Base-by-base conservation (phyloP, 345 rosid genomes). In the Heritiera littoralis region DNA sequence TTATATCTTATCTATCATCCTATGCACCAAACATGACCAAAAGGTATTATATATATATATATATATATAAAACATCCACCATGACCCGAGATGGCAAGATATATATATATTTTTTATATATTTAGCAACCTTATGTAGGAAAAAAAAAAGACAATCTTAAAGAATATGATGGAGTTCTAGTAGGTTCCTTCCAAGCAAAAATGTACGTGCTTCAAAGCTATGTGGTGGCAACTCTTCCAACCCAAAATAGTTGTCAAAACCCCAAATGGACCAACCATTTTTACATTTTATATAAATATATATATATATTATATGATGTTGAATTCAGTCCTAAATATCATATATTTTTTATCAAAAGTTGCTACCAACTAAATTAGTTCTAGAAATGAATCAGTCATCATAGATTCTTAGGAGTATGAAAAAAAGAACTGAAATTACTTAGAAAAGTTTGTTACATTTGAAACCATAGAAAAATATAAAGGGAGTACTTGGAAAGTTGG, bases 201-300 rank as follows among this genome's bases (percentile, higher is more conserved):
- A 5, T 17, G 18, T 8, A 41, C 4, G 49, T 52, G 41, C 5
- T 32, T 68, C 43, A 38, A 58, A 68, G 79, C 66, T 60, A 23
- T 30, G 40, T 63, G 5, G 18, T n/a, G 43, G 40, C 18, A 60
- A 23, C 66, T 75, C 58, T 76, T 84, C 80, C 84, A 80, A 67
- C 55, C 32, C 43, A 69, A 13, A 67, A 38, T 18, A 49, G 74
- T 61, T 81, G 81, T 78, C 63, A 67, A 61, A 14, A 3, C 30
- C 41, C 35, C 3, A 35, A 2, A 18, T 15, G 5, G 76, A 11
- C 71, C 69, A 59, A 2, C 66, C 3, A 32, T 63, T 30, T 67
- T 38, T 12, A 17, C 59, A 68, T 20, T 40, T 41, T 3, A 41
- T 41, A 41, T 41, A 41, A 1, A 35, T 41, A 41, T 3, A 41